Conservation (phyloP, 257 asterid genomes). For the Datura wrightii region DNA sequence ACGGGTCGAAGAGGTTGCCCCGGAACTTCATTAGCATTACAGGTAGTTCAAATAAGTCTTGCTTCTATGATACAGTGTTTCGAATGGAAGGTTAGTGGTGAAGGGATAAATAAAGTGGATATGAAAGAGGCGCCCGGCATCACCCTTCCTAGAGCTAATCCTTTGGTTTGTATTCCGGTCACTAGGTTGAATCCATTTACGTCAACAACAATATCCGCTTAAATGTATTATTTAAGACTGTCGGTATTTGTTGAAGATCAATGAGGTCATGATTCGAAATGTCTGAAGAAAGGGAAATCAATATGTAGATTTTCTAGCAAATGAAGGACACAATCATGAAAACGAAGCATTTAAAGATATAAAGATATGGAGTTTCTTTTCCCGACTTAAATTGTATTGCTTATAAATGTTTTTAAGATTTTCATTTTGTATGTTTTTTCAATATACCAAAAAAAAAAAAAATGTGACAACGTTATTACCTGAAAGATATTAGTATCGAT, state of each 20-base stretch:
- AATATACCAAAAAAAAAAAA: not conserved
- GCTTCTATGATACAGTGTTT: constrained; percentile 79
- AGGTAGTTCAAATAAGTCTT: constrained; percentile 65
- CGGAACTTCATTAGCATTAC: constrained; percentile 70
- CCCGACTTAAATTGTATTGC: not conserved
- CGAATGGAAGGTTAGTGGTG: constrained; percentile 53
- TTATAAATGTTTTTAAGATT: not conserved
- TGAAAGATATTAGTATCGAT: not conserved
- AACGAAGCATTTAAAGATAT: too few species aligned
- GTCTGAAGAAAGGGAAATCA: not conserved
- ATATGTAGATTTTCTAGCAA: not conserved
- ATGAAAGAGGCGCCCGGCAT: constrained; percentile 72
- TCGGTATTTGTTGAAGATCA: not conserved
- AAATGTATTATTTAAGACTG: not conserved
- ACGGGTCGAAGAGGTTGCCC: constrained; percentile 81
- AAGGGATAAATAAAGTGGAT: constrained; percentile 33
- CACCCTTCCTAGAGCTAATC: constrained; percentile 67
- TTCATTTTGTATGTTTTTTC: not conserved
- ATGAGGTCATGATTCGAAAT: not conserved
- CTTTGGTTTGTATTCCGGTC: constrained; percentile 58
- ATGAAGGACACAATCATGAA: not conserved
- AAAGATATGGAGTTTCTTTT: not conserved
- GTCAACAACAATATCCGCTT: not conserved
- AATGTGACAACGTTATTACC: not conserved
- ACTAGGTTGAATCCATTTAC: constrained; percentile 47